These are phyloP conservation scores for Dovyalis caffra DNA, from an alignment of 345 rosid species.

Conservation along the genomic window DNA sequence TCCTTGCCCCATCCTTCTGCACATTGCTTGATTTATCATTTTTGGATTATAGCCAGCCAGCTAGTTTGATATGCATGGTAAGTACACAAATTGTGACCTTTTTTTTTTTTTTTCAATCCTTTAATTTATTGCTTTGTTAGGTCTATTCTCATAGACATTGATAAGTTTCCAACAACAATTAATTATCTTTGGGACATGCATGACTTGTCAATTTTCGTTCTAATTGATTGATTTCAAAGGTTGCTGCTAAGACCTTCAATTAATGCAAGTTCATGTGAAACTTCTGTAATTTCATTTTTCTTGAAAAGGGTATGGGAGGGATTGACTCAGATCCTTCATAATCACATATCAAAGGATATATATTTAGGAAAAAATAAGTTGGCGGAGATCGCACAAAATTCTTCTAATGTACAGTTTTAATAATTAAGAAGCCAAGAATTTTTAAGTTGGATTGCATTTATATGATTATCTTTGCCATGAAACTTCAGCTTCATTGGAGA, in stretches of 20 bases:
- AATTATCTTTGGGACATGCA: not conserved
- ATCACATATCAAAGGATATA: not conserved
- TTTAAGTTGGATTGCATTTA: no score
- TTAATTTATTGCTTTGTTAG: not conserved
- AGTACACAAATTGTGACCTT: not conserved
- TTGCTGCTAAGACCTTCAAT: not conserved
- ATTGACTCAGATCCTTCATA: not conserved
- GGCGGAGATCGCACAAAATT: no score
- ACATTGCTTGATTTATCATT: not conserved
- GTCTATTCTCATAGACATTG: not conserved
- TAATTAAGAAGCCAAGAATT: not conserved
- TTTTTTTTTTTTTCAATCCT: not conserved
- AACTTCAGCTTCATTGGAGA: not conserved
- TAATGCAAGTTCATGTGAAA: not conserved
- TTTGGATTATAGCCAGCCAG: not conserved
- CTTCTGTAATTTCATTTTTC: not conserved
- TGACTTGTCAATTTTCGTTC: not conserved
- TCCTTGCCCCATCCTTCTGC: not conserved
- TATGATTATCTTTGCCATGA: not conserved
- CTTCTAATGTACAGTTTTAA: not conserved
- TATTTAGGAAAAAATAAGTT: no score
- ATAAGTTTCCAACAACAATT: not conserved
- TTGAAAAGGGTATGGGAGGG: not conserved
- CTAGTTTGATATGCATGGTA: not conserved
- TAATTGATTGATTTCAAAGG: not conserved